Evolutionary conservation across 176 grass and related monocot genomes (phyloP).

Genomic region (Tillandsia fasciculata): DNA sequence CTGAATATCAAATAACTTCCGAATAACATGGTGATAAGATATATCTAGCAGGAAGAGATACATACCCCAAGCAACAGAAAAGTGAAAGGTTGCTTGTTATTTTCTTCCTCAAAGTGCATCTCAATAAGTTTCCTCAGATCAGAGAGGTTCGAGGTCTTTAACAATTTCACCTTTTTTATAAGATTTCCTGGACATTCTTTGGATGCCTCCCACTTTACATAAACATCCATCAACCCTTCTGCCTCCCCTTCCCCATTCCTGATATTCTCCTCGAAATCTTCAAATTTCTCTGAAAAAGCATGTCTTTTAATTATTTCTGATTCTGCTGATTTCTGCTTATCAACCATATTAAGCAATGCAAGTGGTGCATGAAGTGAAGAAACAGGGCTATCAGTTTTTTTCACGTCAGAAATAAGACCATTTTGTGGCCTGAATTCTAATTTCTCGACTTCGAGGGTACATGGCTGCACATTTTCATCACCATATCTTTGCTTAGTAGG

Average conservation of each 20-base stretch:
- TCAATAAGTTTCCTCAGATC: constrained; percentile 61
- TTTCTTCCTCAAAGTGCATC: constrained; percentile 39
- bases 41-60: not conserved
- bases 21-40: constrained; percentile 2
- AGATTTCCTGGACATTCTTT: constrained; percentile 42
- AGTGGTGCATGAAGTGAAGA: constrained; percentile 35
- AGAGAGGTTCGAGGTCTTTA: constrained; percentile 39
- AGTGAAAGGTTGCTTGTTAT: constrained; percentile 55
- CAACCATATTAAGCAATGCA: constrained; percentile 18
- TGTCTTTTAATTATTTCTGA: constrained; percentile 19
- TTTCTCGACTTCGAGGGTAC: constrained; percentile 1
- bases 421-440: constrained; percentile 3
- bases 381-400: constrained; percentile 31
- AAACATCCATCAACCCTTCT: constrained; percentile 49
- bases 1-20: not conserved
- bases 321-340: constrained; percentile 15
- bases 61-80: constrained; percentile 89
- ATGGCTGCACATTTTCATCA: constrained; percentile 41
- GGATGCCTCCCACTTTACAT: constrained; percentile 83
- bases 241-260: constrained; percentile 16
- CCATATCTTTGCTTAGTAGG: constrained; percentile 25
- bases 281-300: constrained; percentile 13
- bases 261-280: constrained; percentile 24
- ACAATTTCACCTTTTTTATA: constrained; percentile 53
- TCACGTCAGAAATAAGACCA: constrained; percentile 34